Percentiles rank a stretch among this genome's conserved stretches.
Conservation (phyloP, 2,329 filamentous ascomycete species). For the Dactylellina parvicollis region DNA sequence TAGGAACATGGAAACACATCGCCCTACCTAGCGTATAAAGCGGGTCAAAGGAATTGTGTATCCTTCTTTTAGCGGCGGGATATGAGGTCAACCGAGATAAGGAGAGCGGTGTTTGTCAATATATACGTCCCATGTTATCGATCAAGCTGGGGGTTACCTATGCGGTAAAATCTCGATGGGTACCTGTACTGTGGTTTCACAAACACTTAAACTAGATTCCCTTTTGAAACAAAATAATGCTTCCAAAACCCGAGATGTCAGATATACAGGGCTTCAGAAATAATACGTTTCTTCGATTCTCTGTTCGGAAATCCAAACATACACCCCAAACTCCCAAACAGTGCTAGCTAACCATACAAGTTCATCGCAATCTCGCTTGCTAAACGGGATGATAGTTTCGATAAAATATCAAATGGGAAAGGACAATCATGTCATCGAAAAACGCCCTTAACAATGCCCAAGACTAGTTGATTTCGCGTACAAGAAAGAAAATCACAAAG, state of each 20-base stretch:
- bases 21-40: neutral
- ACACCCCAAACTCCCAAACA: constrained; percentile 13
- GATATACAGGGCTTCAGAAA: neutral
- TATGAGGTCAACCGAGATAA: constrained; percentile 11
- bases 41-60: neutral
- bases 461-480: neutral
- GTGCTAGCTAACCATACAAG: constrained; percentile 23
- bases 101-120: too few relatives aligned
- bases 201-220: too few relatives aligned
- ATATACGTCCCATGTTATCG: too few relatives aligned
- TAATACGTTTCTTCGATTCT: neutral
- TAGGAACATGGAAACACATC: constrained; percentile 10
- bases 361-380: constrained; percentile 3
- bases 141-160: too few relatives aligned
- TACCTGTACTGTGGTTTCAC: neutral
- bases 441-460: constrained; percentile 40
- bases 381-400: neutral
- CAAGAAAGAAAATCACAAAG: neutral
- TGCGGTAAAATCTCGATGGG: too few relatives aligned
- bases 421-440: constrained; percentile 6
- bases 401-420: constrained; percentile 2
- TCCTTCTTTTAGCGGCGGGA: too few relatives aligned
- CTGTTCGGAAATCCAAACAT: neutral
- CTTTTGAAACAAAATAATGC: too few relatives aligned
- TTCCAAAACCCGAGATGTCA: too few relatives aligned